phyloP scores from a whole-genome alignment of 352 stramenopile genomes.

The Phytophthora tubulina region DNA sequence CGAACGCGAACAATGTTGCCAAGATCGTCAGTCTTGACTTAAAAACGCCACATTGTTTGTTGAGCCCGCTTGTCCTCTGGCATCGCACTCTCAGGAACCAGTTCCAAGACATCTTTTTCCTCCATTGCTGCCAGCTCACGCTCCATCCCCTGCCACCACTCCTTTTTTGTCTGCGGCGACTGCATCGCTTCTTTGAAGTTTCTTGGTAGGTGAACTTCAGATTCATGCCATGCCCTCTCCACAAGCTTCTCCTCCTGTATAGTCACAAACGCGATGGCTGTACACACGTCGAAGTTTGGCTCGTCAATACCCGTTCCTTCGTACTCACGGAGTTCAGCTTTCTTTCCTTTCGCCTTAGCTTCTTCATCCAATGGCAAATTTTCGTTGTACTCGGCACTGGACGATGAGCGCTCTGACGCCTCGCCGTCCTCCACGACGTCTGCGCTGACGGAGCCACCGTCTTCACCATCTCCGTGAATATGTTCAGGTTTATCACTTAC shows the following conservation, averaged over 20 bases:
- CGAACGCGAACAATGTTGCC: constrained; percentile 6
- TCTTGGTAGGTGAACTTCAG: constrained; percentile 1
- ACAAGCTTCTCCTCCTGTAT: background rate
- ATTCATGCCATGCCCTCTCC: background rate
- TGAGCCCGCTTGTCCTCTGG: background rate
- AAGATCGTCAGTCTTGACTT: constrained; percentile 10
- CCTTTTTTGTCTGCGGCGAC: background rate
- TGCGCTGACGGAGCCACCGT: too few relatives aligned
- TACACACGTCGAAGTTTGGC: background rate
- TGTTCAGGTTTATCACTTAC: too few relatives aligned
- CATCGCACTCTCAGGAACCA: constrained; percentile 16
- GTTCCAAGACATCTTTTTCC: constrained; percentile 18
- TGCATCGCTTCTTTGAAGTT: background rate
- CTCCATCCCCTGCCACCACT: constrained; percentile 14
- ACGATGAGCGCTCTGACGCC: too few relatives aligned
- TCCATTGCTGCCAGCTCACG: constrained; percentile 3
- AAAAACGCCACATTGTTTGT: constrained; percentile 17
- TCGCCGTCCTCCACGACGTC: too few relatives aligned
- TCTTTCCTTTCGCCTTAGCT: too few relatives aligned
- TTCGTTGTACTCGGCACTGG: too few relatives aligned
- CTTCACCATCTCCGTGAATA: too few relatives aligned
- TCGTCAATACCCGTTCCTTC: too few relatives aligned
- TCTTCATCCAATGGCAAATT: too few relatives aligned
- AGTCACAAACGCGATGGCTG: background rate
- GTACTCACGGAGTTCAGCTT: too few relatives aligned